Percentiles rank a stretch among this genome's conserved stretches.
phyloP scores from a whole-genome alignment of 805 yeast genomes.

The Cyberlindnera euphorbiae region DNA sequence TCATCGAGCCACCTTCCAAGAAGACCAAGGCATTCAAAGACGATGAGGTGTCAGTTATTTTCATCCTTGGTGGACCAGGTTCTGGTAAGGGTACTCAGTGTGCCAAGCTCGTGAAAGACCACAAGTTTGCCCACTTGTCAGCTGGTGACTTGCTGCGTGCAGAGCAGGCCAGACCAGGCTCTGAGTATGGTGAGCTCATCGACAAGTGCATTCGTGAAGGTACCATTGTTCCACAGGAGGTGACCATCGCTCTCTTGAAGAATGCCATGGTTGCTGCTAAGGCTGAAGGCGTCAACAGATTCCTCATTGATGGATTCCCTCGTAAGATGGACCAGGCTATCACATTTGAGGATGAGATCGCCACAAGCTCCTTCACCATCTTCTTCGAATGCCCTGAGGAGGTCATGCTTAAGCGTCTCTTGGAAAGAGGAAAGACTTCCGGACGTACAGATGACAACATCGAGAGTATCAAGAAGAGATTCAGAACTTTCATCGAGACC shows the following conservation, averaged over 20 bases:
- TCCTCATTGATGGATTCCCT: constrained; percentile 94
- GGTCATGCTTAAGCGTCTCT: constrained; percentile 78
- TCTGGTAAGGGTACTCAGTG: constrained; percentile 98
- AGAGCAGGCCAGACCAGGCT: constrained; percentile 79
- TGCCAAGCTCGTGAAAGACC: constrained; percentile 73
- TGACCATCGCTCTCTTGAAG: constrained; percentile 78
- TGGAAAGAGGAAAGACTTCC: constrained; percentile 90
- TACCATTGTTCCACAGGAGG: constrained; percentile 85
- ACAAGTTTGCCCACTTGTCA: constrained; percentile 78
- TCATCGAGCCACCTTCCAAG: constrained; percentile 32
- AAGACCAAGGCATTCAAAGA: constrained; percentile 44
- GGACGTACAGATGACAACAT: constrained; percentile 93
- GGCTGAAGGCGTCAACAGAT: constrained; percentile 47
- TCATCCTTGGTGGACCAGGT: constrained; percentile 96
- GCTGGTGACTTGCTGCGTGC: constrained; percentile 97
- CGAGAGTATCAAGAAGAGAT: constrained; percentile 86
- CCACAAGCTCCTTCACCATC: constrained; percentile 62
- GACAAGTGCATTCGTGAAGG: constrained; percentile 84
- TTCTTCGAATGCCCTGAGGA: constrained; percentile 79
- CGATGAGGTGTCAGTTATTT: constrained; percentile 72
- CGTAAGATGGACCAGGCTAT: constrained; percentile 97
- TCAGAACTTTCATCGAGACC: constrained; percentile 79
- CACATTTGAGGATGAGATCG: constrained; percentile 80
- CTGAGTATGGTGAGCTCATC: constrained; percentile 81
- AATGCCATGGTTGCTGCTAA: constrained; percentile 64